Conservation (phyloP, 768 basidiomycete species). For the Sistotremastrum suecicum region DNA sequence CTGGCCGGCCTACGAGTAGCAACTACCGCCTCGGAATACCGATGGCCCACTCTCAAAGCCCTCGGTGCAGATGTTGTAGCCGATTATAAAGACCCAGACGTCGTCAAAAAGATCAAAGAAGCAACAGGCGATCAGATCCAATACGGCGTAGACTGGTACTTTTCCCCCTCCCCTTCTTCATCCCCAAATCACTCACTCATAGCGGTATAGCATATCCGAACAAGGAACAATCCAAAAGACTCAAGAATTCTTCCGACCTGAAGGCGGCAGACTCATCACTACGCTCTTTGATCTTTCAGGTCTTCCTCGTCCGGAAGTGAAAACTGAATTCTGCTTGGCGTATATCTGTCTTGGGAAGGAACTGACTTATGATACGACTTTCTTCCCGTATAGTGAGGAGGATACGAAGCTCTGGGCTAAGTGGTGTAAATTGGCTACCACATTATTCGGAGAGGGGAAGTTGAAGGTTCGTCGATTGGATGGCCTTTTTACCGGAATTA, state of each 20-base stretch:
- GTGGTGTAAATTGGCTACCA: background rate
- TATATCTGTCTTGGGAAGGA: slow-evolving; percentile 3
- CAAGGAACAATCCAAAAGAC: background rate
- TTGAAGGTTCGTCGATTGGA: background rate
- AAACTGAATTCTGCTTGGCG: background rate
- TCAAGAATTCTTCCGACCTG: slow-evolving; percentile 2
- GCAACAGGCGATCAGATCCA: slow-evolving; percentile 1
- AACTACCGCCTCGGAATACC: slow-evolving; percentile 19
- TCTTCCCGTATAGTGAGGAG: background rate
- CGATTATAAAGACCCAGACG: slow-evolving; percentile 15
- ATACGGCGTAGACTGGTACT: background rate
- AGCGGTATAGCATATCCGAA: background rate
- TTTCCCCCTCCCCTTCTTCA: background rate
- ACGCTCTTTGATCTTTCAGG: background rate
- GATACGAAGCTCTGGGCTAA: background rate
- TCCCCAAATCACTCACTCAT: too few relatives aligned
- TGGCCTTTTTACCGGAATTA: too few relatives aligned
- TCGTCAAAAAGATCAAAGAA: slow-evolving; percentile 8
- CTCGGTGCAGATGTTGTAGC: slow-evolving; percentile 21
- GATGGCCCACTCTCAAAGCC: slow-evolving; percentile 16
- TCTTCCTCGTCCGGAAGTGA: background rate
- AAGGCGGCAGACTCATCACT: background rate
- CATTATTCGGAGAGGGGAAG: background rate
- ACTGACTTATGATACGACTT: background rate
- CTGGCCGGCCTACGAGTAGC: slow-evolving; percentile 19